Conservation (phyloP, 331 rosid genomes). For the Malus hybrid region DNA sequence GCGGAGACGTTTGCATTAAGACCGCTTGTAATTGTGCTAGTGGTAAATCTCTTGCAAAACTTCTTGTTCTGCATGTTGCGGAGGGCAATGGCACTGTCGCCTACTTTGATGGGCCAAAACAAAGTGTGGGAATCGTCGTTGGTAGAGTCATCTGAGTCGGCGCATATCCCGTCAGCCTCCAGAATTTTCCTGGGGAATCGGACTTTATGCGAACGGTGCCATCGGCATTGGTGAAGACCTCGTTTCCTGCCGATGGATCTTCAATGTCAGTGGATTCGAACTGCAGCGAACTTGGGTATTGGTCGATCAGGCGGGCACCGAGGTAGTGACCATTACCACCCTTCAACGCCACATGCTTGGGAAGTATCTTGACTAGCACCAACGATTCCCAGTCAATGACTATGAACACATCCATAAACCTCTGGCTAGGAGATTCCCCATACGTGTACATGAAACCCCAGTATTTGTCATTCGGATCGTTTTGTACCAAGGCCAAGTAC, state of each 20-base stretch:
- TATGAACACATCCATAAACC: neutral
- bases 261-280: neutral
- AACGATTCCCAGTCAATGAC: neutral
- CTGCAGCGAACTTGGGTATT: neutral
- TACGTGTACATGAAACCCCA: neutral
- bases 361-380: neutral
- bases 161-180: neutral
- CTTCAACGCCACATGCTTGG: conserved; percentile 5
- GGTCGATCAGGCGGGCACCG: neutral
- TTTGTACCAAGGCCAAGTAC: neutral
- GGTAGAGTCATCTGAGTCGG: neutral
- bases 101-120: neutral
- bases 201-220: neutral
- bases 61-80: neutral
- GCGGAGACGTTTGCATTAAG: neutral
- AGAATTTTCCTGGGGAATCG: neutral
- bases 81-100: neutral
- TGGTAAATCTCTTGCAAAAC: neutral
- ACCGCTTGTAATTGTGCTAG: neutral
- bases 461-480: neutral
- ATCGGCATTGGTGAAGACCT: neutral
- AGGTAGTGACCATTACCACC: neutral
- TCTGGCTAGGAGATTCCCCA: neutral
- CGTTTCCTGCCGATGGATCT: neutral
- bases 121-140: neutral